Evolutionary conservation across 208 protist genomes (phyloP).

Genomic region (Leishmania guyanensis): DNA sequence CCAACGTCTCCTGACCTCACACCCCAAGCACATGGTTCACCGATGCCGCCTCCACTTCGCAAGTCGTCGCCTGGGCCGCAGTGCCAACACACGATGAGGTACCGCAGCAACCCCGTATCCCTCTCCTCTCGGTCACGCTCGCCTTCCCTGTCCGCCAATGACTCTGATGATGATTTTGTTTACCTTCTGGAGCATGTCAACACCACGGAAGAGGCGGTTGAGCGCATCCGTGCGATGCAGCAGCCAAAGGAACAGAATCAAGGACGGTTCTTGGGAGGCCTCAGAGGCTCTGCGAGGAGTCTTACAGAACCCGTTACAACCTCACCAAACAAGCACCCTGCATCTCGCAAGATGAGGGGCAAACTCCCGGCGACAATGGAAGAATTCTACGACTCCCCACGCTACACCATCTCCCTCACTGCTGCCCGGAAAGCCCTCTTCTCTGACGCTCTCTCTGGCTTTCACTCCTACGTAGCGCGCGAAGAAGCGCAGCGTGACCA

Average conservation of each 20-base stretch:
- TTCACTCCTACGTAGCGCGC: slow-evolving; percentile 43
- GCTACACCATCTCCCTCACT: slow-evolving; percentile 47
- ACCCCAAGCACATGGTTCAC: background rate
- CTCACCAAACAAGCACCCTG: background rate
- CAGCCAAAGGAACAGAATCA: slow-evolving; percentile 4
- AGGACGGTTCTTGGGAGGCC: slow-evolving; percentile 1
- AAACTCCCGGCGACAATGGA: slow-evolving; percentile 48
- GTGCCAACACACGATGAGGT: background rate
- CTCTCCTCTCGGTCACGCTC: slow-evolving; percentile 10
- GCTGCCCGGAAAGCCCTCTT: slow-evolving; percentile 44
- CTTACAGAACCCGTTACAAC: slow-evolving; percentile 4
- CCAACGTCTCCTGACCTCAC: slow-evolving; percentile 3
- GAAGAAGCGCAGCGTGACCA: slow-evolving; percentile 35
- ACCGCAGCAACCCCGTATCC: background rate
- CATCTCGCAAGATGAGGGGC: slow-evolving; percentile 17
- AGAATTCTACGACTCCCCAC: slow-evolving; percentile 45
- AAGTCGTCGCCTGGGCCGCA: slow-evolving; percentile 8
- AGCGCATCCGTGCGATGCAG: slow-evolving; percentile 40
- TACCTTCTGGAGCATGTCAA: slow-evolving; percentile 38
- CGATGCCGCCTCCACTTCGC: background rate
- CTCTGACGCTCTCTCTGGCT: slow-evolving; percentile 54
- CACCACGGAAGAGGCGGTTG: slow-evolving; percentile 43
- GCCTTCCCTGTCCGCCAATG: slow-evolving; percentile 6
- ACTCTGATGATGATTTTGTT: slow-evolving; percentile 39
- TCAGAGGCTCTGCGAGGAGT: slow-evolving; percentile 9